Base-by-base conservation (phyloP, 106 monocot species). In the Apostasia ramifera region DNA sequence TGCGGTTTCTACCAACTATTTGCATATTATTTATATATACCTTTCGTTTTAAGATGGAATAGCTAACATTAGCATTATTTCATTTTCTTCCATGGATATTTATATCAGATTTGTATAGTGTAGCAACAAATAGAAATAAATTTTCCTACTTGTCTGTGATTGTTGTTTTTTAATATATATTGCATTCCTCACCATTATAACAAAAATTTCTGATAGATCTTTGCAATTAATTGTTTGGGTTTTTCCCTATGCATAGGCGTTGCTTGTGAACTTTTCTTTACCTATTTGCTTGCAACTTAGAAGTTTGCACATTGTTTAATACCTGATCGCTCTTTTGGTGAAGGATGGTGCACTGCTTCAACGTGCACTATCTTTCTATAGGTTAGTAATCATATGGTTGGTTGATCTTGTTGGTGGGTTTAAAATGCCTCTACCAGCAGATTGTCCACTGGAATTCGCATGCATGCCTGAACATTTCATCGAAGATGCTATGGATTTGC, bases 381-480 rank as follows among this genome's bases (percentile, higher is more conserved):
- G 87, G 78, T 75, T 97, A 53, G 84, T 92, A 8, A 78, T 97
- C 66, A 57, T 76, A 61, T 97, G 97, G 97, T 75, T 91, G 80
- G 83, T 81, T 48, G 64, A 70, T 62, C 85, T 89, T 65, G 87
- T 92, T 70, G 97, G 97, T 47, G 97, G 97, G 50, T 87, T 87
- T 77, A 82, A 86, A 79, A 92, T 97, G 97, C 97, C 92, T 48
- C 72, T 97, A 73, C 97, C 92, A 67, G 70, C 81, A 66, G 59
- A 73, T 3, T 97, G 89, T 66, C 97, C 97, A 40, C 89, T 83
- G 92, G 79, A 85, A 78, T 92, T 97, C 70, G 89, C 97, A 12
- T 92, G 86, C 71, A 80, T 97, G 83, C 97, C 92, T n/a, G 97
- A 97, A 71, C 97, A 97, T 85, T 78, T 97, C 68, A 77, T 97